A percentile compares a stretch with the other conserved stretches of the same genome.
These are phyloP conservation scores for Fagus sylvatica DNA, from an alignment of 306 rosid genomes.

Conservation along the genomic window DNA sequence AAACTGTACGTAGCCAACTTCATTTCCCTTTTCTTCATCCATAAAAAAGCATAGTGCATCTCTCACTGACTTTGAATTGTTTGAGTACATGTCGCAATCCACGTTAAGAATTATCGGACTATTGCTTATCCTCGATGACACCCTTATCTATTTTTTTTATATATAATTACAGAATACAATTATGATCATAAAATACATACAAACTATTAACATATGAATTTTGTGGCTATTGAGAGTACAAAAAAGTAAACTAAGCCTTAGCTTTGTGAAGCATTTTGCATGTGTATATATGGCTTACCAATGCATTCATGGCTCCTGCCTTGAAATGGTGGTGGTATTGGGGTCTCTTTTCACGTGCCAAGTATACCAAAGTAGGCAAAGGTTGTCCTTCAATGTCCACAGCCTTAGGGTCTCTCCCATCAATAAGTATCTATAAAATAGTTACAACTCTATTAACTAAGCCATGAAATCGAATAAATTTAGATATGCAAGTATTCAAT, in stretches of 20 bases:
- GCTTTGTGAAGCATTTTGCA: background rate
- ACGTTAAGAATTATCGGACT: background rate
- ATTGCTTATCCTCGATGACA: constrained; percentile 5
- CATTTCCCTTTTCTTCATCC: constrained; percentile 4
- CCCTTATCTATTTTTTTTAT: background rate
- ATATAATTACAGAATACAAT: background rate
- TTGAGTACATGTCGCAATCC: constrained; percentile 10
- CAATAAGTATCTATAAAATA: background rate
- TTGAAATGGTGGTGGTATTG: constrained; percentile 4
- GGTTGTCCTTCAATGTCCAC: constrained; percentile 4
- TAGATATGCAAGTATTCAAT: background rate
- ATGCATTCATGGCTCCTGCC: constrained; percentile 12
- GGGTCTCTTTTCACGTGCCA: constrained; percentile 7
- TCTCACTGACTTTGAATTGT: background rate
- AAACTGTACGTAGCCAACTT: background rate
- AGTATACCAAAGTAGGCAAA: background rate
- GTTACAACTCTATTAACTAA: background rate
- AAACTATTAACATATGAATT: background rate
- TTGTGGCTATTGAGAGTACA: background rate
- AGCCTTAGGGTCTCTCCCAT: background rate
- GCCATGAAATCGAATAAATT: background rate
- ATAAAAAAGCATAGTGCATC: background rate
- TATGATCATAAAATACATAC: background rate
- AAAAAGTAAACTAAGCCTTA: background rate
- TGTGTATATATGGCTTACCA: background rate